Conservation (phyloP, 495 filamentous ascomycete genomes). For the Penicillium manginii region DNA sequence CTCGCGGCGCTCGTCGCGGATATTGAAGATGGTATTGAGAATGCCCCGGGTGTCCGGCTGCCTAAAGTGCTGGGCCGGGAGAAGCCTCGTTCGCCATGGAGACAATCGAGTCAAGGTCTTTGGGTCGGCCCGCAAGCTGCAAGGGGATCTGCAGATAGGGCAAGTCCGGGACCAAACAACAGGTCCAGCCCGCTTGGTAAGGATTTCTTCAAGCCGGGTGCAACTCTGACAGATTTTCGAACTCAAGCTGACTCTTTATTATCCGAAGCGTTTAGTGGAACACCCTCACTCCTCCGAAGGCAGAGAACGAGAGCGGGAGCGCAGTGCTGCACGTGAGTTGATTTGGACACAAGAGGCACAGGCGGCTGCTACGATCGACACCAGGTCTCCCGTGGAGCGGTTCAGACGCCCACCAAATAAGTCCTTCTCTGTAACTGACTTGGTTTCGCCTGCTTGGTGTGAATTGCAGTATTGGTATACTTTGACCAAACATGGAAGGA, state of each 20-base stretch:
- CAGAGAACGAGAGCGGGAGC: conserved; percentile 44
- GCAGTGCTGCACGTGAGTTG: conserved; percentile 29
- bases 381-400: conserved; percentile 66
- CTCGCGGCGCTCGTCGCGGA: conserved; percentile 27
- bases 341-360: conserved; percentile 32
- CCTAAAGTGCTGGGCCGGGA: conserved; percentile 49
- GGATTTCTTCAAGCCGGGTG: conserved; percentile 6
- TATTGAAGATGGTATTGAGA: conserved; percentile 43
- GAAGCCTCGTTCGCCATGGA: conserved; percentile 40
- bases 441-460: conserved; percentile 91
- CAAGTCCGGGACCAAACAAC: conserved; percentile 38
- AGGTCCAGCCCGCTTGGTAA: conserved; percentile 40
- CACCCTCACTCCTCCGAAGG: conserved; percentile 50
- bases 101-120: conserved; percentile 24
- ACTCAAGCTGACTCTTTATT: conserved; percentile 56
- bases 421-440: conserved; percentile 85
- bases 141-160: conserved; percentile 13
- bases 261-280: conserved; percentile 68
- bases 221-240: background rate
- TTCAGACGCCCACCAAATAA: conserved; percentile 79
- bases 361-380: conserved; percentile 31
- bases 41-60: conserved; percentile 33
- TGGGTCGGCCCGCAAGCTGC: conserved; percentile 11
- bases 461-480: conserved; percentile 92
- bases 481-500: conserved; percentile 74